These are phyloP conservation scores for Sporopachydermia cereana DNA, from an alignment of 1,139 yeast species.

Conservation along the genomic window DNA sequence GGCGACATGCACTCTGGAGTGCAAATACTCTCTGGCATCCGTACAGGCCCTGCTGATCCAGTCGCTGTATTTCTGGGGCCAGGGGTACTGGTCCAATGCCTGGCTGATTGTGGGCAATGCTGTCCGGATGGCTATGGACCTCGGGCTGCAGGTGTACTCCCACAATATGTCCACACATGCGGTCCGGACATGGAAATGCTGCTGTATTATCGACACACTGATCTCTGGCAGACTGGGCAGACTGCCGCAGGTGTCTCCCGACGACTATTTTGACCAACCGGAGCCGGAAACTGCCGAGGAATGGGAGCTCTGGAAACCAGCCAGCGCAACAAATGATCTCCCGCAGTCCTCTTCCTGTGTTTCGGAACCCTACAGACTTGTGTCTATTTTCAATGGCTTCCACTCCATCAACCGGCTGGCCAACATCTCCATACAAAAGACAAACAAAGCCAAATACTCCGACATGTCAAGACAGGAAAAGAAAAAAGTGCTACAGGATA, in stretches of 20 bases:
- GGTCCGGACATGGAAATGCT: conserved; percentile 10
- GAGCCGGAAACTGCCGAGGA: conserved; percentile 10
- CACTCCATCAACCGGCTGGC: conserved; percentile 11
- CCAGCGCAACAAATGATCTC: conserved; percentile 7
- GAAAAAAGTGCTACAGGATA: conserved; percentile 7
- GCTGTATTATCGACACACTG: conserved; percentile 11
- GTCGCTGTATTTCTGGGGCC: conserved; percentile 9
- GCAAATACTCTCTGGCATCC: conserved; percentile 10
- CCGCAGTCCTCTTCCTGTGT: conserved; percentile 6
- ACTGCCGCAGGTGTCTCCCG: conserved; percentile 9
- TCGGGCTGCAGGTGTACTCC: conserved; percentile 8
- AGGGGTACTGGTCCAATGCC: conserved; percentile 11
- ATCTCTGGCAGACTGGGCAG: conserved; percentile 11
- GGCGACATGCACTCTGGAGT: conserved; percentile 13
- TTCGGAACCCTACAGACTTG: conserved; percentile 10
- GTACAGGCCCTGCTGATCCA: conserved; percentile 10
- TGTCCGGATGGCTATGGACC: conserved; percentile 11
- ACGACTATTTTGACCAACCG: conserved; percentile 8
- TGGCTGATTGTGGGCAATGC: conserved; percentile 10
- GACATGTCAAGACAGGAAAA: conserved; percentile 8
- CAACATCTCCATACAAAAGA: conserved; percentile 11
- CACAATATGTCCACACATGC: not conserved
- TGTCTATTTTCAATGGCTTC: conserved; percentile 12
- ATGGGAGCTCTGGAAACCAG: conserved; percentile 10
- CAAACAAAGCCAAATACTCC: conserved; percentile 12